Evolutionary conservation across 177 flowering plant species (phyloP).

Genomic region (Vitis hybrid): DNA sequence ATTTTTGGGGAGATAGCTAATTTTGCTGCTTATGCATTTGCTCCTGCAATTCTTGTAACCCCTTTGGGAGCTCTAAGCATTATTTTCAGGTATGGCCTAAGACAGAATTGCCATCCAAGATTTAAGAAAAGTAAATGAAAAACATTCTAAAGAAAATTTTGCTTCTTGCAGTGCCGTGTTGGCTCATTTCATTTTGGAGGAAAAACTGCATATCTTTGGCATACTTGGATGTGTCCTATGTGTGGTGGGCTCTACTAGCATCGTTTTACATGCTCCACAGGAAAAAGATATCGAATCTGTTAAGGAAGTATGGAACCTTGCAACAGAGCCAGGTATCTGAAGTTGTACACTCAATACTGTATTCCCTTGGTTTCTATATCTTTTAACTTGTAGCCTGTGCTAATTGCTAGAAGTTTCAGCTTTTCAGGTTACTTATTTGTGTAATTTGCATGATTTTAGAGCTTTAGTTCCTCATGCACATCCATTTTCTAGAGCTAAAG

Average conservation of each 20-base stretch:
- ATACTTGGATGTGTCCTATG: slow-evolving; percentile 83
- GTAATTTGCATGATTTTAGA: background rate
- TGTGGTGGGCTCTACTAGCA: slow-evolving; percentile 78
- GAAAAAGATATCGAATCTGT: slow-evolving; percentile 74
- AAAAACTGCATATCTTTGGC: slow-evolving; percentile 78
- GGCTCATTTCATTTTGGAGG: slow-evolving; percentile 86
- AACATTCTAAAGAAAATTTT: slow-evolving; percentile 18
- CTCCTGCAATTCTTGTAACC: slow-evolving; percentile 97
- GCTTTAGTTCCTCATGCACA: background rate
- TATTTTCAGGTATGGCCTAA: slow-evolving; percentile 67
- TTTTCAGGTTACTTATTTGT: background rate
- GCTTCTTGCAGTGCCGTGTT: slow-evolving; percentile 77
- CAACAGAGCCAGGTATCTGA: slow-evolving; percentile 79
- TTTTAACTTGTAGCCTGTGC: background rate
- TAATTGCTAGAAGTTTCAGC: background rate
- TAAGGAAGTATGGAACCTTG: slow-evolving; percentile 81
- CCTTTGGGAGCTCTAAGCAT: slow-evolving; percentile 96
- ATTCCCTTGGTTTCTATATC: background rate
- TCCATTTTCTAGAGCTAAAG: background rate
- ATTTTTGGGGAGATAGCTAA: slow-evolving; percentile 86
- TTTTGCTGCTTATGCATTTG: slow-evolving; percentile 94
- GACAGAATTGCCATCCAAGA: background rate
- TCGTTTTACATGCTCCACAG: slow-evolving; percentile 89
- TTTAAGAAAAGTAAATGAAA: background rate
- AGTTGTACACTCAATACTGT: background rate